Conservation (phyloP, 306 rosid genomes). For the Lathyrus aphaca region DNA sequence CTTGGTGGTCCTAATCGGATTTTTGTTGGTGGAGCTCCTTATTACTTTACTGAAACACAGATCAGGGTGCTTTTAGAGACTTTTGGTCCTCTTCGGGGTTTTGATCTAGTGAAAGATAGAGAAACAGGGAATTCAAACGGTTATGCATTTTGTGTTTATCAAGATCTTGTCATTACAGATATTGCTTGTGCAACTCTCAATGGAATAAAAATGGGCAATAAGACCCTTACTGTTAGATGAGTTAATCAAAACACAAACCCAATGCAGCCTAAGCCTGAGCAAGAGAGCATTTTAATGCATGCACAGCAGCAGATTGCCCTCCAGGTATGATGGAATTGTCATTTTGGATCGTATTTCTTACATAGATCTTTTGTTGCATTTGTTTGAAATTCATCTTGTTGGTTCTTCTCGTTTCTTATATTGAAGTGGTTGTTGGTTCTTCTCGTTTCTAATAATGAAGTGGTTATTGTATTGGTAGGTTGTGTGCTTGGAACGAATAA, state of each 20-base stretch:
- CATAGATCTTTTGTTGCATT: no score
- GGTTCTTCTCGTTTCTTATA: no score
- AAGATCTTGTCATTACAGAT: slow-evolving; percentile 97
- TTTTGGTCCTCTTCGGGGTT: slow-evolving; percentile 96
- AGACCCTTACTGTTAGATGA: slow-evolving; percentile 95
- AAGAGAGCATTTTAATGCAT: slow-evolving; percentile 91
- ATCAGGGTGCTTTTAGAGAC: slow-evolving; percentile 93
- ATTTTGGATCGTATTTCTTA: no score
- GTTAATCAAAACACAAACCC: slow-evolving; percentile 92
- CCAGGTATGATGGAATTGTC: no score
- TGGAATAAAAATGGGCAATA: slow-evolving; percentile 99
- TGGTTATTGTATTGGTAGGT: no score
- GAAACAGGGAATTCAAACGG: slow-evolving; percentile 99
- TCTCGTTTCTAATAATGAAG: no score
- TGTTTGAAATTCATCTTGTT: no score
- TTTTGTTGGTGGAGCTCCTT: slow-evolving; percentile 98
- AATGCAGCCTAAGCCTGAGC: slow-evolving; percentile 90
- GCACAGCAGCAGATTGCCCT: no score
- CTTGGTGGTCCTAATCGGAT: no score
- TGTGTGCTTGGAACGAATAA: no score
- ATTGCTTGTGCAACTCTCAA: slow-evolving; percentile 98
- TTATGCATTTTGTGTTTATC: slow-evolving; percentile 98
- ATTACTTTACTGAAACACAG: slow-evolving; percentile 94
- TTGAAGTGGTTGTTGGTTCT: no score
- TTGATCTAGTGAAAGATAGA: slow-evolving; percentile 96